Evolutionary conservation across 768 basidiomycete genomes (phyloP), one percentile per base, ranked within the genome.

Genomic region (Tulasnella sp.): DNA sequence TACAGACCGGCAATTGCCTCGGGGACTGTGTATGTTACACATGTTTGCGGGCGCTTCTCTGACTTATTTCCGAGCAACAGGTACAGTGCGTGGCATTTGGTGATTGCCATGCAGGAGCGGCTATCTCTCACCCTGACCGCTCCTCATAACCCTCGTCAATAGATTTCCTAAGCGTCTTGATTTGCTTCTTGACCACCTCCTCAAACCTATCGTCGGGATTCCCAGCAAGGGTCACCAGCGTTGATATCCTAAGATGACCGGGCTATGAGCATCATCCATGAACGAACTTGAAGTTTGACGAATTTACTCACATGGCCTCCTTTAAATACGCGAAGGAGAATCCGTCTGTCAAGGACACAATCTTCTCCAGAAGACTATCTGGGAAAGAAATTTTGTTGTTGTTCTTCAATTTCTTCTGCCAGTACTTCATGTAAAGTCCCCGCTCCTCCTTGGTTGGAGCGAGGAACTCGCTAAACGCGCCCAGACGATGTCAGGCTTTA

Each of bases 271-370:
- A 38, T 5, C 34, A 38, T 38, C 15, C 24, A 30, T 38, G 15
- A 15, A 7, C 15, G 7, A 38, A 38, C 15, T 7, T 15, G 15
- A 38, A 38, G 34, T 5, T 38, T 38, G 34, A 38, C 34, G 7
- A 15, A 7, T 7, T 5, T 38, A 55, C 86, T 61, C 67, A 92
- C 89, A 92, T 92, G 2, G 81, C 87, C 70, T 92, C 90, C 68
- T 93, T 92, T 65, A 92, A 73, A 69, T 89, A 92, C 0, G 90
- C 87, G 68, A 92, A 92, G 64, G 84, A 87, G 73, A 92, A 92
- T 29, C 74, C 72, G 30, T 76, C 73, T 0, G 88, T 91, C 60
- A 70, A 53, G 9, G 75, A 70, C 4, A 83, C 86, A 25, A 87
- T 72, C 62, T 80, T 77, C 10, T 77, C 69, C 17, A 82, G 74